phyloP scores from a whole-genome alignment of 2,329 filamentous ascomycete genomes.

The Rutstroemia sydowiana region DNA sequence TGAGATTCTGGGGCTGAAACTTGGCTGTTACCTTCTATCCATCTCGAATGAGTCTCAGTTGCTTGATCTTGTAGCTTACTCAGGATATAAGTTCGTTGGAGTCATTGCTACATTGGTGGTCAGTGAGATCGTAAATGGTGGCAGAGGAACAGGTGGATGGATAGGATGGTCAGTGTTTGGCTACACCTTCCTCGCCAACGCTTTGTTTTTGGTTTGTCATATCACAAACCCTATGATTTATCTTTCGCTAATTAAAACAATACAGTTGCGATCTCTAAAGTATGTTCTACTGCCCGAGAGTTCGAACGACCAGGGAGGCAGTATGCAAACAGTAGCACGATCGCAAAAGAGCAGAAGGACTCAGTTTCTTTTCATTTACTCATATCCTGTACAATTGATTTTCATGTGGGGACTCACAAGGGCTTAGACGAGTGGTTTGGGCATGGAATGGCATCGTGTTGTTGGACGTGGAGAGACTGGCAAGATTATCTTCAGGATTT shows the following conservation, averaged over 20 bases:
- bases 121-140: conserved; percentile 69
- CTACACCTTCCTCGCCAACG: conserved; percentile 91
- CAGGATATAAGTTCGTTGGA: conserved; percentile 97
- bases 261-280: conserved; percentile 88
- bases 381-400: conserved; percentile 84
- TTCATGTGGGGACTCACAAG: conserved; percentile 79
- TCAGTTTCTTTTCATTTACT: conserved; percentile 89
- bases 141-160: conserved; percentile 79
- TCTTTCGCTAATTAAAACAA: background rate
- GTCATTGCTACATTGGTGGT: conserved; percentile 83
- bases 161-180: conserved; percentile 81
- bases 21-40: conserved; percentile 86
- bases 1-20: conserved; percentile 83
- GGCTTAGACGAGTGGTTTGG: conserved; percentile 12
- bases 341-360: conserved; percentile 82
- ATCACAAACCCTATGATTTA: background rate
- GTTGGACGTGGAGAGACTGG: background rate
- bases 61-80: conserved; percentile 90
- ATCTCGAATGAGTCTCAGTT: conserved; percentile 93
- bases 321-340: conserved; percentile 66
- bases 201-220: conserved; percentile 75
- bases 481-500: background rate
- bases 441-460: background rate
- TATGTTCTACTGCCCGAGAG: conserved; percentile 91
- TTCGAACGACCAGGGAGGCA: conserved; percentile 51